Conservation (phyloP, 768 basidiomycete genomes). For the Boletus reticuloceps region DNA sequence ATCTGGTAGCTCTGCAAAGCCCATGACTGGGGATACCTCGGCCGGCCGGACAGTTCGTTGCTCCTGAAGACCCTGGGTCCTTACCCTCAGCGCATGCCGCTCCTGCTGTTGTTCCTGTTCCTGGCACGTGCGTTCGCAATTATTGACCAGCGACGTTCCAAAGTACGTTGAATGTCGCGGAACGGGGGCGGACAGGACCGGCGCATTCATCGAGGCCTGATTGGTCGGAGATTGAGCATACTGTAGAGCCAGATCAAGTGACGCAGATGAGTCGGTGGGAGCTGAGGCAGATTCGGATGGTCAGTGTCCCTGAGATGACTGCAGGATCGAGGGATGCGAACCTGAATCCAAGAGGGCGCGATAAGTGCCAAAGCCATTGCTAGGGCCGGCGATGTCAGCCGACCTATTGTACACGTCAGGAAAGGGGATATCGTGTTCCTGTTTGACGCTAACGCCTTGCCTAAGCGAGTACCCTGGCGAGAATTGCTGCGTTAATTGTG, state of each 20-base stretch:
- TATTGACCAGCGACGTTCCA: slow-evolving; percentile 28
- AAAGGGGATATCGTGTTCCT: slow-evolving; percentile 27
- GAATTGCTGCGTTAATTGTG: slow-evolving; percentile 21
- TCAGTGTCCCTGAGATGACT: slow-evolving; percentile 1
- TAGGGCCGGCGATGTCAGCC: slow-evolving; percentile 23
- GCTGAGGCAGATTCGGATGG: slow-evolving; percentile 8
- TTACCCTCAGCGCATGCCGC: slow-evolving; percentile 28
- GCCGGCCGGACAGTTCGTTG: slow-evolving; percentile 33
- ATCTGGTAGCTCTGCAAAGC: slow-evolving; percentile 28
- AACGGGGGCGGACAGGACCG: slow-evolving; percentile 31
- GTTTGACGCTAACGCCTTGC: slow-evolving; percentile 24
- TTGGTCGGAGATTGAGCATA: slow-evolving; percentile 19
- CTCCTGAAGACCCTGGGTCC: slow-evolving; percentile 32
- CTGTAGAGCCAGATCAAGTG: slow-evolving; percentile 26
- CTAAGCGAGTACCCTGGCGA: slow-evolving; percentile 22
- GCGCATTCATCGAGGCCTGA: slow-evolving; percentile 20
- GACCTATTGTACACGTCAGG: slow-evolving; percentile 25
- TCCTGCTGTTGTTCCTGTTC: slow-evolving; percentile 37
- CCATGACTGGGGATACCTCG: slow-evolving; percentile 32
- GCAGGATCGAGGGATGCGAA: slow-evolving; percentile 15
- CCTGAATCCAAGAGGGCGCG: slow-evolving; percentile 28
- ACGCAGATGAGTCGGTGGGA: slow-evolving; percentile 16
- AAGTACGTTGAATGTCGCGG: slow-evolving; percentile 34
- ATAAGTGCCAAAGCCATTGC: slow-evolving; percentile 19
- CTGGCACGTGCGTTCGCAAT: slow-evolving; percentile 38